Conservation (phyloP, 2,329 filamentous ascomycete species). For the Bisporella sp. region DNA sequence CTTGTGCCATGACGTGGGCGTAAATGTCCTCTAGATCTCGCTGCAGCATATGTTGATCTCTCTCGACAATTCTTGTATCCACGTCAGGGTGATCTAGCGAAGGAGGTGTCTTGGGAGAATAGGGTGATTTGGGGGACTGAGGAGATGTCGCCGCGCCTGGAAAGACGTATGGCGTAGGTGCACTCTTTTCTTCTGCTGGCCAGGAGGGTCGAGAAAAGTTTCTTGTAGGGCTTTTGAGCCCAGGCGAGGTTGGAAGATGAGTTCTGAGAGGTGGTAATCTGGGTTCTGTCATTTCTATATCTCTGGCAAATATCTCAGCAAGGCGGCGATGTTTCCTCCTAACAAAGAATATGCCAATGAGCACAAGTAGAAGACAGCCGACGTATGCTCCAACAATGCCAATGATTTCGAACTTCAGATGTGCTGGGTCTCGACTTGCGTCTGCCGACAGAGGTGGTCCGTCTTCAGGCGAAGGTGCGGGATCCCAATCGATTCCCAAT, state of each 20-base stretch:
- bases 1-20: slow-evolving; percentile 85
- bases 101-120: slow-evolving; percentile 9
- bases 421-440: slow-evolving; percentile 52
- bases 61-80: slow-evolving; percentile 68
- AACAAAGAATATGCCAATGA: slow-evolving; percentile 56
- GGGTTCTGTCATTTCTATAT: slow-evolving; percentile 33
- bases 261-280: slow-evolving; percentile 29
- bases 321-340: slow-evolving; percentile 42
- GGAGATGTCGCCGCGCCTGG: slow-evolving; percentile 32
- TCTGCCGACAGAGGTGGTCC: slow-evolving; percentile 51
- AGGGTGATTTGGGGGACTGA: slow-evolving; percentile 19
- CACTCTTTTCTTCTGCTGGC: slow-evolving; percentile 36
- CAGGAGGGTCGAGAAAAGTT: slow-evolving; percentile 30
- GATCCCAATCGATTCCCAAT: slow-evolving; percentile 40
- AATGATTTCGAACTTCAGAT: slow-evolving; percentile 75
- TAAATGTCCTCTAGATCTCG: slow-evolving; percentile 86
- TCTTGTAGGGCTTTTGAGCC: slow-evolving; percentile 17
- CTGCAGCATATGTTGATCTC: slow-evolving; percentile 68
- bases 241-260: slow-evolving; percentile 7
- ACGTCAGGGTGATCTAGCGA: slow-evolving; percentile 59
- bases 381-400: slow-evolving; percentile 82
- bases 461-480: slow-evolving; percentile 52
- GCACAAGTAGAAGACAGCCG: slow-evolving; percentile 66
- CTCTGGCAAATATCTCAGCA: slow-evolving; percentile 13
- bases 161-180: slow-evolving; percentile 34